A percentile compares a stretch with the other conserved stretches of the same genome.
Conservation (phyloP, 2,329 filamentous ascomycete genomes). For the Tolypocladium tropicale region DNA sequence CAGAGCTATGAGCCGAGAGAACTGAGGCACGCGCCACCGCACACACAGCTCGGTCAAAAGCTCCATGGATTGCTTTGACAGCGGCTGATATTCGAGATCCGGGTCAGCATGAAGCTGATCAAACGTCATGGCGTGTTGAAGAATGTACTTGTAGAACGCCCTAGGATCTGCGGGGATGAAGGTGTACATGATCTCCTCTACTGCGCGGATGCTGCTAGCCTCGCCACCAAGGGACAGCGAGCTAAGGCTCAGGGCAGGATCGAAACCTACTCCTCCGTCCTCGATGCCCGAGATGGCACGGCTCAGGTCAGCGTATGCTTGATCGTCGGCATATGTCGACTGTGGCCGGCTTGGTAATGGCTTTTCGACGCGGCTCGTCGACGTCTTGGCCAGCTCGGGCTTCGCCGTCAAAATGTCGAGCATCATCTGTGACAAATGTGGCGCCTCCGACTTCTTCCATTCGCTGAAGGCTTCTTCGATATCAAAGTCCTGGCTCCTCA, state of each 20-base stretch:
- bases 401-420: constrained; percentile 78
- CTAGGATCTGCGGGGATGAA: constrained; percentile 83
- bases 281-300: constrained; percentile 39
- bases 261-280: constrained; percentile 35
- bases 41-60: constrained; percentile 75
- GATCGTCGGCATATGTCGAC: constrained; percentile 36
- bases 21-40: constrained; percentile 82
- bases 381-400: constrained; percentile 73
- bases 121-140: constrained; percentile 64
- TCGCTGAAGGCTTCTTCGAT: constrained; percentile 75
- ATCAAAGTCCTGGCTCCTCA: constrained; percentile 82
- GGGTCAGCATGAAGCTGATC: constrained; percentile 48
- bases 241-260: constrained; percentile 59
- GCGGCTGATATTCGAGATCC: constrained; percentile 36
- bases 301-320: constrained; percentile 41
- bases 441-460: constrained; percentile 86
- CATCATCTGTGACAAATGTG: constrained; percentile 87
- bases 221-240: constrained; percentile 53
- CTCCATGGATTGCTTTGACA: constrained; percentile 74
- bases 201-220: constrained; percentile 36
- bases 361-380: constrained; percentile 48
- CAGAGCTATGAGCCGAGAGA: constrained; percentile 68
- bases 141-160: constrained; percentile 70
- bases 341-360: constrained; percentile 40
- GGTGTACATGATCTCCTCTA: constrained; percentile 63